These are phyloP conservation scores for Novymonas esmeraldas DNA, from an alignment of 208 protist species.

Conservation along the genomic window DNA sequence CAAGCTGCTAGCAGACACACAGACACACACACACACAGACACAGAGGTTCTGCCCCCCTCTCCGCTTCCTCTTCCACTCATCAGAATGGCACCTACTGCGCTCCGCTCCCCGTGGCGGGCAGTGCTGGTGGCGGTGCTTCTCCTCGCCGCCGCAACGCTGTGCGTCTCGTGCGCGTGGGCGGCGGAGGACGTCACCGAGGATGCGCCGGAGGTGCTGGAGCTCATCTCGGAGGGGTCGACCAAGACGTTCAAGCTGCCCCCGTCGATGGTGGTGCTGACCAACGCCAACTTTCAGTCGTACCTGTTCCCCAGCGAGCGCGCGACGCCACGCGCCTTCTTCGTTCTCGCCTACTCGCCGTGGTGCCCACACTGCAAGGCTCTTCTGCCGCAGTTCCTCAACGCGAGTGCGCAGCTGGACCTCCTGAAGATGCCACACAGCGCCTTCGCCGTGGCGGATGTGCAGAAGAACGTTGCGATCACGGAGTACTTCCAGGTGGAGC, in stretches of 20 bases:
- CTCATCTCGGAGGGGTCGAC: slow-evolving; percentile 26
- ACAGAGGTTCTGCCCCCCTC: background rate
- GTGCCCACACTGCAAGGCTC: slow-evolving; percentile 80
- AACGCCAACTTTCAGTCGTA: slow-evolving; percentile 68
- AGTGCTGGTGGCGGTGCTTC: slow-evolving; percentile 3
- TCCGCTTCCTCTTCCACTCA: background rate
- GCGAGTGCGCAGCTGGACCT: slow-evolving; percentile 42
- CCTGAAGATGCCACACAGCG: slow-evolving; percentile 25
- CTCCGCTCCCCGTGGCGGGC: background rate
- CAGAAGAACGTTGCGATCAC: slow-evolving; percentile 44
- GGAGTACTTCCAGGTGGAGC: slow-evolving; percentile 55
- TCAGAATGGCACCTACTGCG: background rate
- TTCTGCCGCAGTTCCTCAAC: slow-evolving; percentile 78
- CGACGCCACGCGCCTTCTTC: slow-evolving; percentile 53
- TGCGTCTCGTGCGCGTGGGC: background rate
- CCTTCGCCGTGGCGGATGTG: slow-evolving; percentile 67
- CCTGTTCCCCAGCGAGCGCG: slow-evolving; percentile 51
- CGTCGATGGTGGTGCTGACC: slow-evolving; percentile 38
- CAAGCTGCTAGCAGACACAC: background rate
- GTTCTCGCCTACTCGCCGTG: slow-evolving; percentile 85
- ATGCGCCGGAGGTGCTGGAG: slow-evolving; percentile 18
- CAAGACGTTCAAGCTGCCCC: slow-evolving; percentile 36
- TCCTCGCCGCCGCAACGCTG: slow-evolving; percentile 3
- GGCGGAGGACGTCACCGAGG: slow-evolving; percentile 27
- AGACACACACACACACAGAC: background rate